Conservation (phyloP, 2,329 filamentous ascomycete species). For the Hyphodiscus sp. region DNA sequence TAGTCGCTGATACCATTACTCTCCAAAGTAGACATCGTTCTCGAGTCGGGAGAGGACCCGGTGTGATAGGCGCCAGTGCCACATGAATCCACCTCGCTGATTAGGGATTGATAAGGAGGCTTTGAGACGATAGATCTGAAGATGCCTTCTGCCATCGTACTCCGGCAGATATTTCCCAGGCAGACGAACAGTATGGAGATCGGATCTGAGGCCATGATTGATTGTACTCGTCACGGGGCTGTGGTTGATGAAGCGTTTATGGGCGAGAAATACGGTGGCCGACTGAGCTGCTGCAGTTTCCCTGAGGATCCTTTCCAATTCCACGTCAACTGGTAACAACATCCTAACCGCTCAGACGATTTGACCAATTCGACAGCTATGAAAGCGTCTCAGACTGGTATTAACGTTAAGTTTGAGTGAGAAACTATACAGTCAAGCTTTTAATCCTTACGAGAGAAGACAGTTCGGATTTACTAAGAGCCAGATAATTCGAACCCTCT, state of each 20-base stretch:
- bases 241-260: background rate
- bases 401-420: too few relatives aligned
- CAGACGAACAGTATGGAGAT: slow-evolving; percentile 89
- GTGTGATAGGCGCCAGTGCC: slow-evolving; percentile 84
- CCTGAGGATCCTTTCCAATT: too few relatives aligned
- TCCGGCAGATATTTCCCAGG: slow-evolving; percentile 90
- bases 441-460: too few relatives aligned
- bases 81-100: slow-evolving; percentile 74
- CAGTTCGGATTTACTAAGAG: too few relatives aligned
- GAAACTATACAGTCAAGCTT: too few relatives aligned
- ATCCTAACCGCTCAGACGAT: too few relatives aligned
- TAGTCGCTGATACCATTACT: slow-evolving; percentile 72
- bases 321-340: too few relatives aligned
- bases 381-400: too few relatives aligned
- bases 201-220: slow-evolving; percentile 21
- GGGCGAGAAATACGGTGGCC: background rate
- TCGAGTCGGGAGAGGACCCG: slow-evolving; percentile 68
- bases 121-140: slow-evolving; percentile 67
- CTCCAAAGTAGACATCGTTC: slow-evolving; percentile 74
- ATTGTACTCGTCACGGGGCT: background rate
- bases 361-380: too few relatives aligned
- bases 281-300: background rate
- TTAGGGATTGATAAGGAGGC: slow-evolving; percentile 49
- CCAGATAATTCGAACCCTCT: too few relatives aligned
- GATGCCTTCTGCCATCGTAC: slow-evolving; percentile 93